Base-by-base conservation (phyloP, 192 early-diverging fungal genomes). In the Geranomyces variabilis region DNA sequence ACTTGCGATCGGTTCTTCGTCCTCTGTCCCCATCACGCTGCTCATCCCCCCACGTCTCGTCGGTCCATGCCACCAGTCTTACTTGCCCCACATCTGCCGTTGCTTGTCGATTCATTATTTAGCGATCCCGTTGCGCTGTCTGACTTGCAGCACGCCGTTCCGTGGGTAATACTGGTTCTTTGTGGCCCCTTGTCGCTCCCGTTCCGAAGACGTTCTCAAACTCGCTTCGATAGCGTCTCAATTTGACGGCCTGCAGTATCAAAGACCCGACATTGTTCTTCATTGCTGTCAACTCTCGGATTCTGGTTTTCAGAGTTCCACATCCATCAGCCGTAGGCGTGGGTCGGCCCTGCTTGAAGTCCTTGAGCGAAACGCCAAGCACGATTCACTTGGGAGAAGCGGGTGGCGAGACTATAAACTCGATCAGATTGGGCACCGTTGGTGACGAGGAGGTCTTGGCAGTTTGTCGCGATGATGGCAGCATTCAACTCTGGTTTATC, bases 401-500 rank as follows among this genome's bases (percentile, higher is more conserved):
- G 14, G 21, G n/a, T 22, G 57, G 53, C 34, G 64, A 22, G 12
- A 10, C 64, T 1, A 75, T 77, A 28, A 77, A 77, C 47, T 71
- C 76, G 12, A 72, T 77, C 19, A 62, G 70, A 8, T 33, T 69
- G 21, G 69, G 70, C 24, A 9, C 31, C 1, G 13, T 77, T 15
- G 70, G 69, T 6, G 43, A 31, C 0, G 70, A 77, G 22, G 76
- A 77, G 46, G 70, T 67, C 7, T 49, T 77, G 0, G 76, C 59
- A 1, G 41, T 65, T 6, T 72, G 43, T 0, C 72, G 75, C 49
- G 76, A 77, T 44, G 21, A 10, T 5, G 65, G 65, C 21, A 14
- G n/a, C 3, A 47, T 77, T 33, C 28, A 55, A 12, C 34, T 75
- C 1, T 72, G 66, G 63, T 68, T 69, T 63, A 73, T 65, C 14